These are phyloP conservation scores for Xenoacremonium recifei DNA, from an alignment of 2,329 filamentous ascomycete genomes.

Conservation along the genomic window DNA sequence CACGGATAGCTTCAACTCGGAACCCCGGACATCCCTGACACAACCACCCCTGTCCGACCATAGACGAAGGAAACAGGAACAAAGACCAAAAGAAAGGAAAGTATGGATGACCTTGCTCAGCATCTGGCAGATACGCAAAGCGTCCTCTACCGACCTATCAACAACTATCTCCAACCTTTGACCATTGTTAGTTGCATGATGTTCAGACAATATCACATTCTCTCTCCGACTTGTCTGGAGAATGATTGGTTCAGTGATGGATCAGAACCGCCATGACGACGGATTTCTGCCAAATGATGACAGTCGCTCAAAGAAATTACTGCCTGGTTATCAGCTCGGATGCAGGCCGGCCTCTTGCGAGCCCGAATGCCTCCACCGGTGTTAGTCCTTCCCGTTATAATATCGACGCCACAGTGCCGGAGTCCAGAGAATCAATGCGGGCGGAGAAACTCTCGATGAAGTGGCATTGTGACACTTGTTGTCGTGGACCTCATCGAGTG, in stretches of 20 bases:
- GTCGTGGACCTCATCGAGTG: conserved; percentile 5
- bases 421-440: conserved; percentile 1
- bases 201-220: conserved; percentile 6
- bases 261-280: conserved; percentile 8
- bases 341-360: conserved; percentile 15
- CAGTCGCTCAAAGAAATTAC: too few species aligned
- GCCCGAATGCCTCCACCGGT: conserved; percentile 11
- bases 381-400: conserved; percentile 8
- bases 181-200: conserved; percentile 6
- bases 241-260: too few species aligned
- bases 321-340: conserved; percentile 5
- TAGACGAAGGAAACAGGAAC: too few species aligned
- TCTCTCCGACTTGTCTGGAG: too few species aligned
- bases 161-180: too few species aligned
- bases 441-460: background rate
- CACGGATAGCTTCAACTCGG: too few species aligned
- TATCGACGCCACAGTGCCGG: conserved; percentile 8
- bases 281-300: conserved; percentile 7
- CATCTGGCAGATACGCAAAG: too few species aligned
- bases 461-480: conserved; percentile 6
- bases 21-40: too few species aligned
- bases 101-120: too few species aligned
- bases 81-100: too few species aligned
- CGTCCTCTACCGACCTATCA: too few species aligned
- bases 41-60: too few species aligned